These are phyloP conservation scores for Luffa aegyptiaca DNA, from an alignment of 306 rosid species.

Conservation along the genomic window DNA sequence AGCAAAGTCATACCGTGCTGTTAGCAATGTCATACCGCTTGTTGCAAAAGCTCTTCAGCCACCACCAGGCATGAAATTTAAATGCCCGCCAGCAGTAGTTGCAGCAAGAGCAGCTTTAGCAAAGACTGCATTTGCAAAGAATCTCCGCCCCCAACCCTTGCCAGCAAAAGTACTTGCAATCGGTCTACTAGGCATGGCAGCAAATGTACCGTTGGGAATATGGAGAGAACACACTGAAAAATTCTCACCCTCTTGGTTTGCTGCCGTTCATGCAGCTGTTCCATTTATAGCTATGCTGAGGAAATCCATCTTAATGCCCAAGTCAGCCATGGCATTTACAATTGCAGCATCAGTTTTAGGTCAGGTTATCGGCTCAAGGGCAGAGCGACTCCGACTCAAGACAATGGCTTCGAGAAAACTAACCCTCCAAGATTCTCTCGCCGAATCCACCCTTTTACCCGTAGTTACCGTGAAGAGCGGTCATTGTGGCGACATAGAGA, in stretches of 20 bases:
- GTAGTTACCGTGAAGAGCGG: slow-evolving; percentile 28
- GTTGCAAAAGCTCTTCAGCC: slow-evolving; percentile 84
- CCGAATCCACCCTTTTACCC: slow-evolving; percentile 25
- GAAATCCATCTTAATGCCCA: slow-evolving; percentile 88
- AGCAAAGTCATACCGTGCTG: slow-evolving; percentile 90
- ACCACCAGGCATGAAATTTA: slow-evolving; percentile 65
- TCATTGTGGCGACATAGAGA: slow-evolving; percentile 44
- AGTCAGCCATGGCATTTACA: slow-evolving; percentile 94
- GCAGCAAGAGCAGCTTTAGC: slow-evolving; percentile 93
- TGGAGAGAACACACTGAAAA: slow-evolving; percentile 97
- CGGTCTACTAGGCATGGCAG: slow-evolving; percentile 92
- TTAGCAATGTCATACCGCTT: slow-evolving; percentile 70
- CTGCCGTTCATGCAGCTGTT: slow-evolving; percentile 95
- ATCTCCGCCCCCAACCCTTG: slow-evolving; percentile 84
- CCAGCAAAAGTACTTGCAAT: slow-evolving; percentile 90
- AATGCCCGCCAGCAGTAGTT: slow-evolving; percentile 72
- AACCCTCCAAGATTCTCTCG: slow-evolving; percentile 23
- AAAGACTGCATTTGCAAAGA: slow-evolving; percentile 79
- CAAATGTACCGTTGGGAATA: slow-evolving; percentile 81
- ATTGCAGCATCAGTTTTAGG: slow-evolving; percentile 90
- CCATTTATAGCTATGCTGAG: slow-evolving; percentile 95
- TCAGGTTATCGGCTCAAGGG: slow-evolving; percentile 91
- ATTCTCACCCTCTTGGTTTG: slow-evolving; percentile 91
- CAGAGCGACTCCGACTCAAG: slow-evolving; percentile 69
- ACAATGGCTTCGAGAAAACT: slow-evolving; percentile 32